phyloP scores from a whole-genome alignment of 495 filamentous ascomycete genomes.

The Trichoderma parareesei region DNA sequence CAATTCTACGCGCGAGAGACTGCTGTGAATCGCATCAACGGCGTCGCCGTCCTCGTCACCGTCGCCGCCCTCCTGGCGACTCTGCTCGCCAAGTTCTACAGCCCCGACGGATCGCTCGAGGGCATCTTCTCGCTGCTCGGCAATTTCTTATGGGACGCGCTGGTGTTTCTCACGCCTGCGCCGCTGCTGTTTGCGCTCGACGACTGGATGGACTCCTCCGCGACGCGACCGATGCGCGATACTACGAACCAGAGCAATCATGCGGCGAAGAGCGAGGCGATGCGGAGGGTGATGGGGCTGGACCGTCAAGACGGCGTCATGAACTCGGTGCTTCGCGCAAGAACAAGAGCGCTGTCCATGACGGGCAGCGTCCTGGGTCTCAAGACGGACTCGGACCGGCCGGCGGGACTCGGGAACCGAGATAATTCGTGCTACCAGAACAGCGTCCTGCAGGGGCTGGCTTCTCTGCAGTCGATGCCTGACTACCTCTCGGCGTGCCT shows the following conservation, averaged over 20 bases:
- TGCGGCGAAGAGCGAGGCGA: constrained; percentile 57
- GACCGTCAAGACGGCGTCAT: constrained; percentile 39
- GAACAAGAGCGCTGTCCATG: constrained; percentile 39
- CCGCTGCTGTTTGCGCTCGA: constrained; percentile 54
- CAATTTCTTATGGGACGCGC: constrained; percentile 46
- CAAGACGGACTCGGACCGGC: constrained; percentile 30
- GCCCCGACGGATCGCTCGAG: constrained; percentile 7
- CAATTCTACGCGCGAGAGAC: constrained; percentile 2
- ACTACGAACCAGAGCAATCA: constrained; percentile 25
- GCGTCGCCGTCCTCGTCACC: background rate
- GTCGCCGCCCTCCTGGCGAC: background rate
- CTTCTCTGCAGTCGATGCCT: constrained; percentile 60
- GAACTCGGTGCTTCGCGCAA: constrained; percentile 27
- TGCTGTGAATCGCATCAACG: background rate
- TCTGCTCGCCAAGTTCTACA: background rate
- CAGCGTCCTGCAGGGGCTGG: constrained; percentile 80
- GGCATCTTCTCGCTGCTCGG: background rate
- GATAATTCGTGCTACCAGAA: constrained; percentile 98
- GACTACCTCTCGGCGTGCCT: constrained; percentile 36
- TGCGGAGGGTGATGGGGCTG: constrained; percentile 60
- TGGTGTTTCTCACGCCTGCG: constrained; percentile 55
- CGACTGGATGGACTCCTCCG: constrained; percentile 29
- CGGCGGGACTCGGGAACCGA: constrained; percentile 79
- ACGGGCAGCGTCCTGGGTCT: constrained; percentile 37
- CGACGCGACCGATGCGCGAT: constrained; percentile 22